Evolutionary conservation across 495 filamentous ascomycete species (phyloP), one percentile per base, ranked within the genome.

Genomic region (Aspergillus homomorphus): DNA sequence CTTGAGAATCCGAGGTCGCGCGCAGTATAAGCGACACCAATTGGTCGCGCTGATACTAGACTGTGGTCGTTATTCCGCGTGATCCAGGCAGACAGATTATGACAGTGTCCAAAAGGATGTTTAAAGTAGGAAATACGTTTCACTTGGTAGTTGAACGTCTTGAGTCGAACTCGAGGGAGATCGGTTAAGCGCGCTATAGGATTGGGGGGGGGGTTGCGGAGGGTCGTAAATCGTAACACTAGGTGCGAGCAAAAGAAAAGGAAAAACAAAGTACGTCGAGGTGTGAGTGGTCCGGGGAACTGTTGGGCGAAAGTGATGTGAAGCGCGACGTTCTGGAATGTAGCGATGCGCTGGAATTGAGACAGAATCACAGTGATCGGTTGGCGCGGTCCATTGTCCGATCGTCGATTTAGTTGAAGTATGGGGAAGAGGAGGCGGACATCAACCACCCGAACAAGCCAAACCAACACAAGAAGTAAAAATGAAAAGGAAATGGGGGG

Each of bases 141-240:
- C 45, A 60, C 62, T 59, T 42, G 66, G 57, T 42, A 38, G 51
- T 60, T 49, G 30, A 62, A 49, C 33, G 54, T 28, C 56, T 62
- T 46, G 21, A 56, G 62, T 49, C 24, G 45, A 54, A 33, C 38
- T 53, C 21, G 23, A 43, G 45, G 21, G 20, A 26, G 53, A 19
- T 55, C 58, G 50, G 50, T 60, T 64, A 65, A 67, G 68, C 67
- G 62, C 54, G 55, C 63, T 62, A 59, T 58, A 61, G 70, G 66
- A 59, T 62, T 61, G 62, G 70, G 65, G 65, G 63, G 62, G 60
- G n/a, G n/a, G n/a, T n/a, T n/a, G 65, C 53, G 60, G 63, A 61
- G 64, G 56, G 58, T 77, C 70, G 71, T 73, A 66, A 70, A 51
- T 73, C 71, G 76, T 76, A 66, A 72, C 56, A 65, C 62, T 60